Conservation (phyloP, 176 grass and related monocot genomes). For the maize (Zea mays) region DNA sequence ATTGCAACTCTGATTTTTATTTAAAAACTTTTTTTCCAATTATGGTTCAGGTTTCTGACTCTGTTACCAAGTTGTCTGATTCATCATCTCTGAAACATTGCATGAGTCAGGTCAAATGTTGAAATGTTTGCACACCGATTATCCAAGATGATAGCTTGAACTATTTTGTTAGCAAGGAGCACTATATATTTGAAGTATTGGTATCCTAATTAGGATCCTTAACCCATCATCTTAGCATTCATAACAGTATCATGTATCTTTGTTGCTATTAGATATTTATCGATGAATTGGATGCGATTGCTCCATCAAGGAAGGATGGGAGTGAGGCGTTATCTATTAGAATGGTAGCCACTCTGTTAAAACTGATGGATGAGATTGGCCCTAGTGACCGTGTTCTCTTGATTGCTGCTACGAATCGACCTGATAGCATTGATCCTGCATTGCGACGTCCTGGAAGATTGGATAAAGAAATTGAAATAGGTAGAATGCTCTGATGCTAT, state of each 20-base stretch:
- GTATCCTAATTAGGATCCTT: neutral
- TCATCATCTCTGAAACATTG: slow-evolving; percentile 7
- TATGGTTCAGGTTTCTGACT: neutral
- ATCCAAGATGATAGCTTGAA: neutral
- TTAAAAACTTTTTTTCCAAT: neutral
- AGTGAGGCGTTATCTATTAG: slow-evolving; percentile 80
- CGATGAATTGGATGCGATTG: slow-evolving; percentile 99
- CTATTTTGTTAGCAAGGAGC: neutral
- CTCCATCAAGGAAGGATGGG: slow-evolving; percentile 81
- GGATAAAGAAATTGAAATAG: slow-evolving; percentile 92
- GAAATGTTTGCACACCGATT: neutral
- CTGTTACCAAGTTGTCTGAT: slow-evolving; percentile 6
- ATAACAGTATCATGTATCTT: slow-evolving; percentile 29
- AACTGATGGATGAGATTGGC: slow-evolving; percentile 87
- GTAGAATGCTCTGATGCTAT: slow-evolving; percentile 50
- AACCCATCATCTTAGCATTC: neutral
- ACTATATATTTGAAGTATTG: neutral
- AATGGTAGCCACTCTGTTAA: slow-evolving; percentile 84
- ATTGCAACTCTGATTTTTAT: neutral
- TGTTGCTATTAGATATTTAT: slow-evolving; percentile 77
- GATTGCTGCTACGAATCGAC: slow-evolving; percentile 88
- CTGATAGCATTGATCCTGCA: slow-evolving; percentile 81
- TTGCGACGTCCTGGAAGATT: slow-evolving; percentile 75
- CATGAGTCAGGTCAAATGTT: neutral
- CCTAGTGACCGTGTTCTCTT: slow-evolving; percentile 74